phyloP scores from a whole-genome alignment of 2,329 filamentous ascomycete species.

The Botrytis cinerea region DNA sequence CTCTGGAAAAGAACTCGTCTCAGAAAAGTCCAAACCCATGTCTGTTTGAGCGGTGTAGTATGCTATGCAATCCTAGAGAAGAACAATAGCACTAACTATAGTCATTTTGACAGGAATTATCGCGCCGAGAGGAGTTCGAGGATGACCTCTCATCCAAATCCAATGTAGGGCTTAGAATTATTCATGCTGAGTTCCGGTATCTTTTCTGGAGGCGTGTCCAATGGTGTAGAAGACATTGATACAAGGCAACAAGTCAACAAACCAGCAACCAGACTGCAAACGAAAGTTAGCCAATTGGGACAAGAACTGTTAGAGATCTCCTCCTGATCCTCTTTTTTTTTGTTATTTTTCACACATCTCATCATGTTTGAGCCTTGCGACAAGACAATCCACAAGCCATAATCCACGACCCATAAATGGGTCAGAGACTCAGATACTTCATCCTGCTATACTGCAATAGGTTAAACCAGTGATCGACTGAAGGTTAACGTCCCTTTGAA shows the following conservation, averaged over 20 bases:
- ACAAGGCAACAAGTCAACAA: not conserved
- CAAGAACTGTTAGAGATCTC: constrained; percentile 21
- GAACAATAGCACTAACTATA: constrained; percentile 30
- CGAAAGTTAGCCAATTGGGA: constrained; percentile 37
- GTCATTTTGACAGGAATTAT: not conserved
- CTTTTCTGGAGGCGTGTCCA: not conserved
- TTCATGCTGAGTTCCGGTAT: constrained; percentile 21
- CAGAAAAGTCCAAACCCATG: constrained; percentile 27
- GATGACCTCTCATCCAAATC: constrained; percentile 23
- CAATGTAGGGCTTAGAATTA: constrained; percentile 30
- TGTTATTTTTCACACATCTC: not conserved
- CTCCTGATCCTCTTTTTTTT: constrained; percentile 22
- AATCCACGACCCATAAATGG: constrained; percentile 3
- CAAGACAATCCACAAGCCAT: constrained; percentile 14
- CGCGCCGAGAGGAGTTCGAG: constrained; percentile 29
- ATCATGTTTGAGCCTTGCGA: constrained; percentile 16
- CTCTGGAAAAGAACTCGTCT: constrained; percentile 27
- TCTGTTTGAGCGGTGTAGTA: constrained; percentile 41
- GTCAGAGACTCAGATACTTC: not conserved
- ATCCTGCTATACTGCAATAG: constrained; percentile 2
- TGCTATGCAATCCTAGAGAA: constrained; percentile 31
- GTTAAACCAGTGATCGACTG: not conserved
- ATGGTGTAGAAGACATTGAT: not conserved
- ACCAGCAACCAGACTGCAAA: constrained; percentile 34
- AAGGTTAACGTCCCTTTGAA: not conserved